Evolutionary conservation across 208 protist species (phyloP), one percentile per base, ranked within the genome.

Genomic region (Acanthamoeba lenticulata): DNA sequence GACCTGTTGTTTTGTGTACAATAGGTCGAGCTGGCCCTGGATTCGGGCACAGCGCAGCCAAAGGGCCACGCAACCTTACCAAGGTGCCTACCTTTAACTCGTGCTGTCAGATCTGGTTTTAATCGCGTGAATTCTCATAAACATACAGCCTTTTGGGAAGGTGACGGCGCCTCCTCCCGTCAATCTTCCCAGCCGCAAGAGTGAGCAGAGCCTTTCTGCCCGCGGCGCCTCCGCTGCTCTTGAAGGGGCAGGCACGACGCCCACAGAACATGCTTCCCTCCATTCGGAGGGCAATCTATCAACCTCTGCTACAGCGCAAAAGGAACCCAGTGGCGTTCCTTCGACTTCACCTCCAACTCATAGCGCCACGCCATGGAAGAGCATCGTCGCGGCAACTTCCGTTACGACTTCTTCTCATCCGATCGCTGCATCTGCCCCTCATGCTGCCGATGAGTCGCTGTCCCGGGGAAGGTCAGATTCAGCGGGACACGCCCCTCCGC

Each of bases 131-230:
- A n/a, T n/a, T n/a, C n/a, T n/a, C n/a, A n/a, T n/a, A n/a, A n/a
- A n/a, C n/a, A n/a, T 17, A 9, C 74, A 85, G 44, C 38, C 74
- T 17, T 36, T 38, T 57, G 74, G 42, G 21, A 85, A 85, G 44
- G 74, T 36, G 29, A 85, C 74, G 13, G 74, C 74, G 42, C 74
- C 74, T 9, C 74, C 74, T 57, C 74, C 74, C 19, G 74, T 85
- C 74, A 85, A 85, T 85, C 19, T 85, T 21, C 74, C 74, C 4
- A 85, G 74, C 44, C 19, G 74, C 4, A 85, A 85, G 74, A 85
- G 74, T 29, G 74, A 85, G 32, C 27, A 72, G 62, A 7, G 1
- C 3, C 5, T 47, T 7, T 40, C 19, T 57, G 44, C 1, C 44
- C 38, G 38, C 29, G 42, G 13, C 32, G 38, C 27, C 44, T 21